A percentile compares a stretch with the other conserved stretches of the same genome.
Conservation (phyloP, 805 yeast species). For the Starmerella vitae region DNA sequence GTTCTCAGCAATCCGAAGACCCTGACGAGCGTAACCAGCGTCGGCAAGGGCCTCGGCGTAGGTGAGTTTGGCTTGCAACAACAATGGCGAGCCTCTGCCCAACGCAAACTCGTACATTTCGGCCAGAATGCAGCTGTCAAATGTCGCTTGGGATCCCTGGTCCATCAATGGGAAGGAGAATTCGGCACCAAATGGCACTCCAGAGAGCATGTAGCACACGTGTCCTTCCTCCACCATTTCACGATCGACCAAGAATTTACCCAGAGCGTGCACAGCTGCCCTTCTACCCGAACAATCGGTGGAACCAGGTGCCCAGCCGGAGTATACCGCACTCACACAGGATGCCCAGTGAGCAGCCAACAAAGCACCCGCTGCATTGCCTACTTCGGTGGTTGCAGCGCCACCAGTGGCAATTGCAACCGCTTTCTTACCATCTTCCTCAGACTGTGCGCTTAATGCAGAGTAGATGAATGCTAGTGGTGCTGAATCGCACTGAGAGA, state of each 20-base stretch:
- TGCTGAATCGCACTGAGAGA: slow-evolving; percentile 31
- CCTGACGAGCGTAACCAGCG: slow-evolving; percentile 41
- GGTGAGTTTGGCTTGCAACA: slow-evolving; percentile 45
- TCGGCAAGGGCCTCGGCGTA: slow-evolving; percentile 65
- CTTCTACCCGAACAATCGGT: slow-evolving; percentile 8
- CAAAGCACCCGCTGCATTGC: too few relatives aligned
- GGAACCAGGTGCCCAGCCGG: slow-evolving; percentile 4
- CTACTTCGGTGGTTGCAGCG: too few relatives aligned
- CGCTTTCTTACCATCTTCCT: slow-evolving; percentile 36
- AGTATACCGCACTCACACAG: slow-evolving; percentile 22
- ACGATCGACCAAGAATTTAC: slow-evolving; percentile 27
- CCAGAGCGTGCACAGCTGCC: slow-evolving; percentile 28
- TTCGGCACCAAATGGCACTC: slow-evolving; percentile 20
- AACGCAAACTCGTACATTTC: slow-evolving; percentile 56
- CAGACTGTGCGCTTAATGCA: slow-evolving; percentile 39
- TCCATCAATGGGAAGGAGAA: slow-evolving; percentile 20
- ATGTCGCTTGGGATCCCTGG: slow-evolving; percentile 10
- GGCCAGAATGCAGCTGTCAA: slow-evolving; percentile 41
- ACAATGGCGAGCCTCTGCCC: slow-evolving; percentile 28
- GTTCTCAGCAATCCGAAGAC: slow-evolving; percentile 31
- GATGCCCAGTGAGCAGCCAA: slow-evolving; percentile 25
- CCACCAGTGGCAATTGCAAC: slow-evolving; percentile 34
- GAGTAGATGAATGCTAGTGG: slow-evolving; percentile 46
- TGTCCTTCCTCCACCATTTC: slow-evolving; percentile 33
- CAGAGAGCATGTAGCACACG: slow-evolving; percentile 26